Base-by-base conservation (phyloP, 768 basidiomycete genomes). In the Phaffia tasmanica region DNA sequence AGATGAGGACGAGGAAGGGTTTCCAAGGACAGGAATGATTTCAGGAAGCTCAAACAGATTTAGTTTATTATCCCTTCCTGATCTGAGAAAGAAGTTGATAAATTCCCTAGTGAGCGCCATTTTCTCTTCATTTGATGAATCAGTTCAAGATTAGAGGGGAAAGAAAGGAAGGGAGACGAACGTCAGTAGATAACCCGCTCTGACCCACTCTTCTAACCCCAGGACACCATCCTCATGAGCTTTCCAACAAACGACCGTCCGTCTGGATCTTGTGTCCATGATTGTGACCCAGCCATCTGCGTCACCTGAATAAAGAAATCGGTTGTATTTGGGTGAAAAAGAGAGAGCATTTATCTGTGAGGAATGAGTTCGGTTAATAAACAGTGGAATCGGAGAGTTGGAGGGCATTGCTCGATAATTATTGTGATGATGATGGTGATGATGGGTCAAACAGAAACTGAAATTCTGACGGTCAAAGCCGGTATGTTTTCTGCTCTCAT, bases 221-320 rank as follows among this genome's bases (percentile, higher is more conserved):
- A 95, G 79, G 19, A 97, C 75, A 5, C 86, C 82, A 42, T 86
- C 86, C 0, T 80, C 78, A 76, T 98, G 93, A 1, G 92, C 85
- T 58, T 79, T 79, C 91, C 92, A 95, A 21, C 81, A 78, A 0
- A 83, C 78, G 21, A 88, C 77, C 0, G 88, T 79, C n/a, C 94
- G 83, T 21, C 92, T 79, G 0, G 84, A 83, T 30, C 82, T 79
- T 2, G 91, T 85, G 53, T 88, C 87, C 3, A 86, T 88, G 65
- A 88, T 77, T 4, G 85, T 81, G 27, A 92, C 83, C n/a, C 78
- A 81, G 2, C 94, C 94, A 21, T 84, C 81, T 6, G 81, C 78
- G 72, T 98, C 94, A 3, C 86, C 92, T 8, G 93, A 89, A 77
- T 90, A 93, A 6, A 98, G 77, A 21, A 88, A 79, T 69, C 87